Evolutionary conservation across 176 grass and related monocot genomes (phyloP), one percentile per base, ranked within the genome.

Genomic region (Stipa capillata): DNA sequence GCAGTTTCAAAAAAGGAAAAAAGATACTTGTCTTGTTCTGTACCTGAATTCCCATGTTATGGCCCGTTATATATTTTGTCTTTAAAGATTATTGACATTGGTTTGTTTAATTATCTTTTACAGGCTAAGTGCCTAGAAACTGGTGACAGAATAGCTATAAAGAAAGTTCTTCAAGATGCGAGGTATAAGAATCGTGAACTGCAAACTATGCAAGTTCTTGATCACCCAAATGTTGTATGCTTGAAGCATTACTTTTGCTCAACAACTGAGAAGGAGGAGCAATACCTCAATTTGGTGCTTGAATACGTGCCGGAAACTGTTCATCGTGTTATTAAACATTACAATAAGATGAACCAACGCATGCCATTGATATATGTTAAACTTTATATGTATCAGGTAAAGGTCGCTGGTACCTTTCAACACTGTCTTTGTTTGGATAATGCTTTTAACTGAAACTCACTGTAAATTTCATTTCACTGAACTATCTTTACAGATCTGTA

Each of bases 381-480:
- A 84, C 79, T 97, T 27, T 97, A 97, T 56, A 97, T 78, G 82
- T 97, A 97, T 57, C 93, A 97, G 93, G 90, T 97, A 83, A 83
- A 48, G 14, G 8, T 40, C 84, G 55, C 21, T 28, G 28, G 25
- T 50, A 71, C 20, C 65, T 65, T 55, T 45, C 7, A 51, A 32
- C n/a, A 63, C 31, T 74, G n/a, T 77, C 27, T 48, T 79, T 65
- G n/a, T 63, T 40, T 24, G 20, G 50, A 36, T 29, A 24, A 32
- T 74, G 73, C 2, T 74, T 44, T 73, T 57, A 73, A 60, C 42
- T 74, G 21, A 32, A 69, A 34, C 23, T 77, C 9, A 77, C 42
- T 34, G 8, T 79, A 35, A 62, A 72, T 25, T 47, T 29, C 15
- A 17, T 84, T 61, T n/a, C n/a, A n/a, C n/a, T n/a, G n/a, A n/a